Percentiles rank a stretch among this genome's conserved stretches.
phyloP scores from a whole-genome alignment of 169 alveolate genomes.

The Cryptosporidium baileyi region DNA sequence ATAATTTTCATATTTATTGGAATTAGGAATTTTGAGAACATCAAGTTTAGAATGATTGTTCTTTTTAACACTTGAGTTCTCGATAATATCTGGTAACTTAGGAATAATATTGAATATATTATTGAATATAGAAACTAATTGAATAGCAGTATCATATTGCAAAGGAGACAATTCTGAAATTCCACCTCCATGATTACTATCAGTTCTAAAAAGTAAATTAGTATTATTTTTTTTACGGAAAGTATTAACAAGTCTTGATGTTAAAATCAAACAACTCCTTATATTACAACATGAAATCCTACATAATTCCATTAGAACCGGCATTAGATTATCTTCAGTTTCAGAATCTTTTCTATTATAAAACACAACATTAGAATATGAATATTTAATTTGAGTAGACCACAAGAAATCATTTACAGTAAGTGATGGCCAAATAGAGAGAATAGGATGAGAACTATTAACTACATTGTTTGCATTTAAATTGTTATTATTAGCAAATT shows the following conservation, averaged over 20 bases:
- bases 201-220: conserved; percentile 16
- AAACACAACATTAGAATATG: conserved; percentile 31
- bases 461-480: background rate
- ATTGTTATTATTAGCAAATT: background rate
- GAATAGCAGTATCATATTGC: conserved; percentile 48
- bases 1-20: background rate
- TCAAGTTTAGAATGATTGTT: background rate
- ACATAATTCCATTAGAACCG: conserved; percentile 41
- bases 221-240: conserved; percentile 15
- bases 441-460: background rate
- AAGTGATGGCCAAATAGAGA: conserved; percentile 58
- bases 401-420: conserved; percentile 56
- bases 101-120: conserved; percentile 21
- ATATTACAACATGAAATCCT: conserved; percentile 50
- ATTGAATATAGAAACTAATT: conserved; percentile 20
- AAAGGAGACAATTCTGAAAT: conserved; percentile 42
- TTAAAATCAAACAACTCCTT: conserved; percentile 26
- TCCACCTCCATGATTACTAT: background rate
- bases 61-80: background rate
- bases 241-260: conserved; percentile 37
- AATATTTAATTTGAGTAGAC: conserved; percentile 52
- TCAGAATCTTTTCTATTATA: background rate
- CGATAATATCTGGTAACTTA: background rate
- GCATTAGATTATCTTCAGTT: background rate
- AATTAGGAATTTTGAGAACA: background rate